Evolutionary conservation across 352 stramenopile genomes (phyloP), one percentile per base, ranked within the genome.

Genomic region (Globisporangium nagaii): DNA sequence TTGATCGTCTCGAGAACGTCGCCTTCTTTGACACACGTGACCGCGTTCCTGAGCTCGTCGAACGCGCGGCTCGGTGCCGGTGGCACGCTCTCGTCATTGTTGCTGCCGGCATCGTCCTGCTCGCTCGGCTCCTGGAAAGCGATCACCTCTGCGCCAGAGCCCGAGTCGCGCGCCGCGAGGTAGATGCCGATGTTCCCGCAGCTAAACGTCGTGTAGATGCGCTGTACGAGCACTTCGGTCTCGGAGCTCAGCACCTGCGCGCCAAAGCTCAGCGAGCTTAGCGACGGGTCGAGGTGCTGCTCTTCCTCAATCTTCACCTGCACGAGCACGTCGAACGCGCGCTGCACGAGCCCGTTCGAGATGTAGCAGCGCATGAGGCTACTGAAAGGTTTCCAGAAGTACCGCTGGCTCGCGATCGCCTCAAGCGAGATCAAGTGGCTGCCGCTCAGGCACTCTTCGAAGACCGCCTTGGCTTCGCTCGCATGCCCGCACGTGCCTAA

Each of bases 1-100:
- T 81, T 79, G 49, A 84, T 68, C 13, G 66, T 71, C 43, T 84
- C 70, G 5, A 84, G 27, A 0, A 80, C 44, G 35, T 84, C 73
- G 48, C 53, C 53, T 44, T 40, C 62, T 30, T 28, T 45, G 24
- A 68, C 34, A 28, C 37, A 42, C 4, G 32, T 37, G 10, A 22
- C 25, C 9, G 44, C 34, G 12, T 22, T 32, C 17, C 20, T 36
- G 22, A 8, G 30, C 20, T 19, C 22, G 7, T 47, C 13, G 17
- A 41, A 41, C 22, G 36, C 36, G 17, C 36, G 15, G 17, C 9
- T 9, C 22, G 17, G 1, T 36, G 30, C 31, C 4, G 31, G 31
- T 42, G 27, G n/a, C n/a, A n/a, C n/a, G n/a, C n/a, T n/a, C n/a
- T 30, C 48, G 12, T 63, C 52, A 22, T 58, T 37, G n/a, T 55